phyloP scores from a whole-genome alignment of 495 filamentous ascomycete genomes.

The Darksidea phi region DNA sequence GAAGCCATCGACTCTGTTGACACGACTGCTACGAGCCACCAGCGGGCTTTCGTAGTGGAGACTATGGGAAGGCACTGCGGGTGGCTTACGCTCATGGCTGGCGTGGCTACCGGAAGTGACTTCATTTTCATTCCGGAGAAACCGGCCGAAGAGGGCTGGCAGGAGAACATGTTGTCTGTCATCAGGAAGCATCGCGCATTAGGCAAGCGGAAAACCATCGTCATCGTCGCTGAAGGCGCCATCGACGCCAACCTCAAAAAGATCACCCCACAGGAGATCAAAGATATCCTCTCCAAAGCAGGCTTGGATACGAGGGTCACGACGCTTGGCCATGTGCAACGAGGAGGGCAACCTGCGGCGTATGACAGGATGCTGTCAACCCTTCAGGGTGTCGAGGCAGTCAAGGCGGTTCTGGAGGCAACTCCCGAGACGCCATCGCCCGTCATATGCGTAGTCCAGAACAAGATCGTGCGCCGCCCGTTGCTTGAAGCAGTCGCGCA shows the following conservation, averaged over 20 bases:
- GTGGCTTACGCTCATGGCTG: constrained; percentile 96
- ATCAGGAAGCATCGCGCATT: constrained; percentile 84
- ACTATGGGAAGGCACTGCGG: constrained; percentile 99
- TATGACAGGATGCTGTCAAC: constrained; percentile 95
- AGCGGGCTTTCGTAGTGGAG: constrained; percentile 95
- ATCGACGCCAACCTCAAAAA: constrained; percentile 82
- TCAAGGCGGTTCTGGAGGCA: constrained; percentile 91
- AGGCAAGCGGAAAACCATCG: constrained; percentile 95
- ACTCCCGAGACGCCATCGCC: constrained; percentile 86
- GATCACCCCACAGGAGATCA: constrained; percentile 76
- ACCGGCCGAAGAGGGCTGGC: constrained; percentile 84
- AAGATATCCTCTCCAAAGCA: constrained; percentile 78
- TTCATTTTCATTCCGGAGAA: constrained; percentile 97
- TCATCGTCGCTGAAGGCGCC: constrained; percentile 95
- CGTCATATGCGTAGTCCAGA: constrained; percentile 93
- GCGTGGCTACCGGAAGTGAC: constrained; percentile 91
- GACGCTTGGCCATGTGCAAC: constrained; percentile 92
- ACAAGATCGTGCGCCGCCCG: constrained; percentile 90
- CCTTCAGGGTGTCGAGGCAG: constrained; percentile 92
- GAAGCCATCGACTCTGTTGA: constrained; percentile 95
- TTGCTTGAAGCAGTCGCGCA: constrained; percentile 82
- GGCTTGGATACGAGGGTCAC: constrained; percentile 90
- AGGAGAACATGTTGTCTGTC: constrained; percentile 79
- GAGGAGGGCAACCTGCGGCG: constrained; percentile 86
- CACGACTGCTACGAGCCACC: constrained; percentile 94